These are phyloP conservation scores for Phoma sp. DNA, from an alignment of 2,329 filamentous ascomycete genomes.

Conservation along the genomic window DNA sequence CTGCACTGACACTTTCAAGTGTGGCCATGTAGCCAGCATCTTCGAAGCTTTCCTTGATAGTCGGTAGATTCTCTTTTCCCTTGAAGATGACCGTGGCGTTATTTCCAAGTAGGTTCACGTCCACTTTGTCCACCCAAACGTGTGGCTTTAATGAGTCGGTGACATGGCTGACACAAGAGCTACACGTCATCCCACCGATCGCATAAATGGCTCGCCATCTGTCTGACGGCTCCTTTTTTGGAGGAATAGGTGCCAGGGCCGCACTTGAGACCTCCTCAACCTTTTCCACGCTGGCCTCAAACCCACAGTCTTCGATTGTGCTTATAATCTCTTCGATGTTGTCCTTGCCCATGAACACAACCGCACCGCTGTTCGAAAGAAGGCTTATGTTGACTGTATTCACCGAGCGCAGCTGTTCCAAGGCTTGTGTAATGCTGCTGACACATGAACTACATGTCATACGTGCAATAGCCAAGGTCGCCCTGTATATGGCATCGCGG, in stretches of 20 bases:
- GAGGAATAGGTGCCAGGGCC: not conserved
- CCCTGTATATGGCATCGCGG: slow-evolving; percentile 31
- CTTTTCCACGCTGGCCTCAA: slow-evolving; percentile 50
- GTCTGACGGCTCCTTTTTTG: slow-evolving; percentile 25
- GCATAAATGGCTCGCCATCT: slow-evolving; percentile 55
- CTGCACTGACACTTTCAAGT: slow-evolving; percentile 42
- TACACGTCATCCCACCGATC: slow-evolving; percentile 66
- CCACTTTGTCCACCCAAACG: slow-evolving; percentile 56
- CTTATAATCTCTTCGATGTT: slow-evolving; percentile 55
- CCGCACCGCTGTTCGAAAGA: slow-evolving; percentile 58
- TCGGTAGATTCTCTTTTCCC: slow-evolving; percentile 54
- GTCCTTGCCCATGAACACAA: slow-evolving; percentile 58
- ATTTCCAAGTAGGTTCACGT: slow-evolving; percentile 61
- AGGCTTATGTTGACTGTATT: slow-evolving; percentile 59
- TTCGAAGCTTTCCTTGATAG: slow-evolving; percentile 60
- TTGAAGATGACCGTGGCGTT: slow-evolving; percentile 58
- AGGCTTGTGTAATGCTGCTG: slow-evolving; percentile 57
- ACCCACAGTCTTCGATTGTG: slow-evolving; percentile 59
- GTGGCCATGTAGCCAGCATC: slow-evolving; percentile 54
- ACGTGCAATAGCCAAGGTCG: slow-evolving; percentile 61
- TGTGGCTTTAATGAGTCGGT: slow-evolving; percentile 56
- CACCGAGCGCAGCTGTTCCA: slow-evolving; percentile 58
- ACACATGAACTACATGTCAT: slow-evolving; percentile 69
- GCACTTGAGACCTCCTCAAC: slow-evolving; percentile 28
- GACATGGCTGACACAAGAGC: slow-evolving; percentile 61